Evolutionary conservation across 2,329 filamentous ascomycete genomes (phyloP), one percentile per base, ranked within the genome.

Genomic region (Thielaviopsis musarum): DNA sequence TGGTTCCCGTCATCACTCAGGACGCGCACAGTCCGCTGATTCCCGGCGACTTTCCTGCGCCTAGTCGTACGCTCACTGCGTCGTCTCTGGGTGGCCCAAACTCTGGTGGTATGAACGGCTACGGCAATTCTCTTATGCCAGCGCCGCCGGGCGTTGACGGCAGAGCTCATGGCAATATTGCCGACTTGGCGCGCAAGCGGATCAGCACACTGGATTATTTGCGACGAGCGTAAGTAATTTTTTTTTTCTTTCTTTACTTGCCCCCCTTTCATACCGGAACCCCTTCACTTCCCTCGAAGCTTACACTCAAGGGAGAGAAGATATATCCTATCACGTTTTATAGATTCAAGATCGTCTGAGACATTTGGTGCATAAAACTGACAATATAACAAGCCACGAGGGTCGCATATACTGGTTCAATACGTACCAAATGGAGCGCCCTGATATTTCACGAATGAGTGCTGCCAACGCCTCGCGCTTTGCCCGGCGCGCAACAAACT

Each of bases 331-430:
- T 34, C 30, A 34, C 10, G 30, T 12, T 34, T 34, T 7, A 5
- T 9, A 34, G 2, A 34, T 34, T 34, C 30, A 34, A 34, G 30
- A 34, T 34, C 9, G 30, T 7, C 30, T 12, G 30, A 34, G 30
- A 34, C 30, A 34, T 34, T 34, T 34, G 30, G 30, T 12, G 30
- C 30, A 34, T 34, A 34, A 6, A 34, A 7, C 30, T 34, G 30
- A 34, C 30, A 34, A 7, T 2, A 34, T 2, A 34, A 34, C 10
- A 28, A 95, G 89, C 28, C 91, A 98, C 69, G 90, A 96, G 72
- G 91, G 91, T 62, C 84, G 89, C 61, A 84, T 95, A 51, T 97
- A 95, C 75, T 97, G 93, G 91, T 96, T 97, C 77, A 96, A 96
- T 73, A 96, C 93, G 0, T 82, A 95, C 62, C 86, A 95, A 67